A percentile compares a stretch with the other conserved stretches of the same genome.
These are phyloP conservation scores for Phytopythium chamaehyphon DNA, from an alignment of 352 stramenopile genomes.

Conservation along the genomic window DNA sequence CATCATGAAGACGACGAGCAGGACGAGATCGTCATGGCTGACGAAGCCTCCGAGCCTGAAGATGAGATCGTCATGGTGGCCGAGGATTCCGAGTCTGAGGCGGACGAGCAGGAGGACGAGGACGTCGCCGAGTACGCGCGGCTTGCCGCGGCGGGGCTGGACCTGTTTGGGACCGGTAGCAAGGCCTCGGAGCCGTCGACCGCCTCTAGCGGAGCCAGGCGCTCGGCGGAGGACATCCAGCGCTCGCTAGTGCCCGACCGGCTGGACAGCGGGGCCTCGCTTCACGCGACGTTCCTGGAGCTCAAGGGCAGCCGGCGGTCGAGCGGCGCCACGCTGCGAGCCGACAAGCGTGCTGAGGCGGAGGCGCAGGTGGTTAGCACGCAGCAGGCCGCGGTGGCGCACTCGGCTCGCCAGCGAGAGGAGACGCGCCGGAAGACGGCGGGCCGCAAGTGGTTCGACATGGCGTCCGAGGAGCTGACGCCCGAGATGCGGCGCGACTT, in stretches of 20 bases:
- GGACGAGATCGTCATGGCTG: constrained; percentile 26
- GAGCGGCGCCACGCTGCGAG: constrained; percentile 37
- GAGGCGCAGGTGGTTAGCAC: constrained; percentile 40
- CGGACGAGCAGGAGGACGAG: constrained; percentile 30
- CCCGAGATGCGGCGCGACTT: constrained; percentile 87
- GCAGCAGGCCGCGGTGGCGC: constrained; percentile 31
- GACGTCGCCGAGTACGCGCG: constrained; percentile 54
- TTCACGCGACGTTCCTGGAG: constrained; percentile 31
- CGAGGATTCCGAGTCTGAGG: constrained; percentile 19
- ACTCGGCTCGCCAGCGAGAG: constrained; percentile 44
- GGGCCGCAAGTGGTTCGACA: constrained; percentile 90
- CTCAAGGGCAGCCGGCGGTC: constrained; percentile 14
- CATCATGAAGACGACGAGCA: too few relatives aligned
- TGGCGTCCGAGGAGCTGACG: constrained; percentile 88
- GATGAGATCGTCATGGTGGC: too few relatives aligned
- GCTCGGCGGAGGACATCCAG: constrained; percentile 11
- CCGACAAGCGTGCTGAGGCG: constrained; percentile 37
- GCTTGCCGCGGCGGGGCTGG: constrained; percentile 43
- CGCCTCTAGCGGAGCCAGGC: background rate
- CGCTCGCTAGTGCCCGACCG: constrained; percentile 39
- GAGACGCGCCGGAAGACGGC: constrained; percentile 52
- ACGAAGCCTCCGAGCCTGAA: too few relatives aligned
- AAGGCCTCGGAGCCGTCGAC: background rate
- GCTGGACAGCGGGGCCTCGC: constrained; percentile 63
- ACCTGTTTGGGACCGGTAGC: constrained; percentile 15